Conservation (phyloP, 2,329 filamentous ascomycete genomes). For the Stachybotrys elegans region DNA sequence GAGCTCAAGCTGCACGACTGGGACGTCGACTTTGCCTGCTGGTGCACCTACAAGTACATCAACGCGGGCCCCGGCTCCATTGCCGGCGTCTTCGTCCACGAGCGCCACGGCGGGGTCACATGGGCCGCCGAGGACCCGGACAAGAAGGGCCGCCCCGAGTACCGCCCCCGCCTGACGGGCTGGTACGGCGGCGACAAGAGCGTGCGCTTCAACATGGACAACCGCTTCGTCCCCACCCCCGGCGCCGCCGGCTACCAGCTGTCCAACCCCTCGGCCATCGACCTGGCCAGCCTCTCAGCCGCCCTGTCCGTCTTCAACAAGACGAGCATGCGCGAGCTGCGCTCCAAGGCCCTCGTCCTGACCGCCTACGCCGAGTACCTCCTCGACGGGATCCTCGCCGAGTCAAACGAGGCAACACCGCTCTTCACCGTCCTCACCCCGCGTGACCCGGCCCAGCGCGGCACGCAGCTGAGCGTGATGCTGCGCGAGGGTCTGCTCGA, state of each 20-base stretch:
- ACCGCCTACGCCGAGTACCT: constrained; percentile 74
- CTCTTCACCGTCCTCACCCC: constrained; percentile 67
- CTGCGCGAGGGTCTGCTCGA: constrained; percentile 67
- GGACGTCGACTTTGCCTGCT: constrained; percentile 86
- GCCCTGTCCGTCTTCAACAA: constrained; percentile 69
- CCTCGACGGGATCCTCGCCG: constrained; percentile 40
- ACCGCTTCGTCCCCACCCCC: constrained; percentile 68
- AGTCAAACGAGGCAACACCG: constrained; percentile 20
- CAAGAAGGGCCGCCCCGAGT: constrained; percentile 34
- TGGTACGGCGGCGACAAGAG: constrained; percentile 85
- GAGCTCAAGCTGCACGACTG: constrained; percentile 76
- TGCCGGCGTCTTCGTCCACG: constrained; percentile 75
- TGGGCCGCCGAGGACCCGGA: constrained; percentile 12
- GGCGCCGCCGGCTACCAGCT: constrained; percentile 80
- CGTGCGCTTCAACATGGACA: constrained; percentile 78
- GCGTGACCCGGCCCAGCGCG: constrained; percentile 59
- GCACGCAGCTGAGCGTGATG: constrained; percentile 73
- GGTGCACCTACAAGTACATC: constrained; percentile 95
- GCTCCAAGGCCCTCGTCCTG: constrained; percentile 65
- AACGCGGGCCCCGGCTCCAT: constrained; percentile 82
- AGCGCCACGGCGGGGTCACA: constrained; percentile 59
- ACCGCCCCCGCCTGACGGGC: constrained; percentile 64
- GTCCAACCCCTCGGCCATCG: constrained; percentile 76
- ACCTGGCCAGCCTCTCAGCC: constrained; percentile 69
- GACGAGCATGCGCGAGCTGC: constrained; percentile 63